Percentiles rank a stretch among this genome's conserved stretches.
Evolutionary conservation across 2,329 filamentous ascomycete species (phyloP).

Genomic region (Cytospora piceae): DNA sequence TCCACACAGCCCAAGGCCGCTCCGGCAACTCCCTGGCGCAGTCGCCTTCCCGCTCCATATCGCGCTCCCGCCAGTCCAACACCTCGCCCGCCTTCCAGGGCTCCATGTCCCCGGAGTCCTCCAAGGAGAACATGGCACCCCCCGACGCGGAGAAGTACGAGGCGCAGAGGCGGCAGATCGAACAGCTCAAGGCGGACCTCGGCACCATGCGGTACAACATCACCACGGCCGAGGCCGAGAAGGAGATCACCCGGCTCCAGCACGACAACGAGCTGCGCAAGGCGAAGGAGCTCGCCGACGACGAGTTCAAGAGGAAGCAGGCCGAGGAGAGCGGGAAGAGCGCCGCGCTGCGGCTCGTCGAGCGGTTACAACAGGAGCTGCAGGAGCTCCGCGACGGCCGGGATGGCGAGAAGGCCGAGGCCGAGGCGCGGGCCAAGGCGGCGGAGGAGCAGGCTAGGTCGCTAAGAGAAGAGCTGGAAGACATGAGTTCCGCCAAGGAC

Average conservation of each 20-base stretch:
- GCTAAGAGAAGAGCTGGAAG: conserved; percentile 81
- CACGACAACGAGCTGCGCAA: conserved; percentile 86
- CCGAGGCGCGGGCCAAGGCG: conserved; percentile 72
- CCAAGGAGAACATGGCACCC: conserved; percentile 63
- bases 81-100: conserved; percentile 36
- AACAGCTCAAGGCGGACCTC: conserved; percentile 86
- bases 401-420: conserved; percentile 62
- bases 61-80: conserved; percentile 16
- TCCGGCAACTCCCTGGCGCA: conserved; percentile 4
- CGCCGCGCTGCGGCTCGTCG: conserved; percentile 54
- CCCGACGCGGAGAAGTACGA: conserved; percentile 64
- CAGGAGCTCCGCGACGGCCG: conserved; percentile 54
- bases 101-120: conserved; percentile 59
- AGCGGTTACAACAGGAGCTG: conserved; percentile 55
- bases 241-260: conserved; percentile 76
- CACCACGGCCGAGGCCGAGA: conserved; percentile 84
- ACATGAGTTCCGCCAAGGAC: conserved; percentile 64
- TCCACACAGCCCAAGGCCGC: conserved; percentile 41
- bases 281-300: conserved; percentile 77
- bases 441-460: conserved; percentile 72
- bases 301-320: conserved; percentile 74
- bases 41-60: conserved; percentile 13
- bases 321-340: conserved; percentile 59
- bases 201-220: conserved; percentile 87
- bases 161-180: conserved; percentile 60